These are phyloP conservation scores for Glarea lozoyensis DNA, from an alignment of 495 filamentous ascomycete genomes.

Conservation along the genomic window DNA sequence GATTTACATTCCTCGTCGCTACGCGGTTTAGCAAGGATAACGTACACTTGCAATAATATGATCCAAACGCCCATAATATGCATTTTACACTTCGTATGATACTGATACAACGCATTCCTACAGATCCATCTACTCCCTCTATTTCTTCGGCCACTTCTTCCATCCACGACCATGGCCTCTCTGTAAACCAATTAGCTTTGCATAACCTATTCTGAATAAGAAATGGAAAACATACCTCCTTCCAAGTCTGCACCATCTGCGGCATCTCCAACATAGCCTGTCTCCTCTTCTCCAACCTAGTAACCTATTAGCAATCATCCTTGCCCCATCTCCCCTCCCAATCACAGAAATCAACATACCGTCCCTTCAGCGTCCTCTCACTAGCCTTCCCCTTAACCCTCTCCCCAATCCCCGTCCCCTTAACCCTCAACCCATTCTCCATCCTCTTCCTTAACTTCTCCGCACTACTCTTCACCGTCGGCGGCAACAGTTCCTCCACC, in stretches of 20 bases:
- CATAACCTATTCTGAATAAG: slow-evolving; percentile 12
- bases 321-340: not conserved
- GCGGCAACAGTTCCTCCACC: slow-evolving; percentile 77
- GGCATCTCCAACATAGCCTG: slow-evolving; percentile 94
- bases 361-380: slow-evolving; percentile 77
- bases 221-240: slow-evolving; percentile 56
- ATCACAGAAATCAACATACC: slow-evolving; percentile 34
- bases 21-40: not conserved
- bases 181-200: slow-evolving; percentile 32
- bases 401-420: slow-evolving; percentile 87
- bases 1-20: too few species aligned
- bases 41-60: not conserved
- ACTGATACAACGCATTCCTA: slow-evolving; percentile 7
- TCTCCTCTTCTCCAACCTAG: slow-evolving; percentile 75
- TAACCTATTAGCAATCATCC: slow-evolving; percentile 12
- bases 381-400: slow-evolving; percentile 88
- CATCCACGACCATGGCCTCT: slow-evolving; percentile 79
- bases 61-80: slow-evolving; percentile 2
- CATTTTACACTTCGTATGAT: slow-evolving; percentile 1
- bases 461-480: slow-evolving; percentile 64
- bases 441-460: slow-evolving; percentile 54
- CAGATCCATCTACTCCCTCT: slow-evolving; percentile 3
- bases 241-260: slow-evolving; percentile 81
- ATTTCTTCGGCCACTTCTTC: slow-evolving; percentile 87
- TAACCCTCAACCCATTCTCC: slow-evolving; percentile 69